These are phyloP conservation scores for Coemansia sp. DNA, from an alignment of 192 early-diverging fungal genomes.

Conservation along the genomic window DNA sequence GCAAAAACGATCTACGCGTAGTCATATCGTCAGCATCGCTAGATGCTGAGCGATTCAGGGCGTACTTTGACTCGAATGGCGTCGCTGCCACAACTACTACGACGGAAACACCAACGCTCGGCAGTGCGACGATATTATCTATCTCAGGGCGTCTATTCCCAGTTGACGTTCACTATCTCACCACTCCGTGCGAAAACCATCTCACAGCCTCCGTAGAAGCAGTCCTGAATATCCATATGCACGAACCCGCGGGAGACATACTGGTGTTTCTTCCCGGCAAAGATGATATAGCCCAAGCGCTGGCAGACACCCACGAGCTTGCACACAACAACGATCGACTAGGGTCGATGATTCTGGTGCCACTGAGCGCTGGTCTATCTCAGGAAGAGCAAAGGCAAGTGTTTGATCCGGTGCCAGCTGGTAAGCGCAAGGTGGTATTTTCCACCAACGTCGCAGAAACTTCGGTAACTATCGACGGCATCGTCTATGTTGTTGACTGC, in stretches of 20 bases:
- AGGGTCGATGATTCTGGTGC: constrained; percentile 76
- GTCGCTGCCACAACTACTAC: background rate
- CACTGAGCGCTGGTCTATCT: constrained; percentile 85
- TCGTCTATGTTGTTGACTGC: constrained; percentile 93
- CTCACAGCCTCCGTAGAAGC: constrained; percentile 84
- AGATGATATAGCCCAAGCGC: constrained; percentile 85
- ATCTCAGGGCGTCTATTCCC: constrained; percentile 95
- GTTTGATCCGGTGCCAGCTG: constrained; percentile 81
- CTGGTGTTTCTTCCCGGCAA: constrained; percentile 93
- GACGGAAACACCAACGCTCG: constrained; percentile 63
- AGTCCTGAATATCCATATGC: constrained; percentile 88
- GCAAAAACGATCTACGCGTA: constrained; percentile 79
- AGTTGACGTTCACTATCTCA: constrained; percentile 94
- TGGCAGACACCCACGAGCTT: constrained; percentile 63
- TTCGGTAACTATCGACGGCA: constrained; percentile 92
- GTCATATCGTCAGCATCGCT: constrained; percentile 92
- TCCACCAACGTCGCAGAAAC: constrained; percentile 98
- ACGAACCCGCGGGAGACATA: constrained; percentile 92
- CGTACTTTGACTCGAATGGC: constrained; percentile 75
- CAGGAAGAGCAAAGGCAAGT: constrained; percentile 86
- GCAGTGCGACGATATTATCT: constrained; percentile 62
- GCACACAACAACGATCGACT: constrained; percentile 54
- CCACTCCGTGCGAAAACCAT: constrained; percentile 91
- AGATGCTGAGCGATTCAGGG: constrained; percentile 87
- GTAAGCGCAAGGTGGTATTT: constrained; percentile 86